These are phyloP conservation scores for Fusarium siculi DNA, from an alignment of 2,329 filamentous ascomycete species.

Conservation along the genomic window DNA sequence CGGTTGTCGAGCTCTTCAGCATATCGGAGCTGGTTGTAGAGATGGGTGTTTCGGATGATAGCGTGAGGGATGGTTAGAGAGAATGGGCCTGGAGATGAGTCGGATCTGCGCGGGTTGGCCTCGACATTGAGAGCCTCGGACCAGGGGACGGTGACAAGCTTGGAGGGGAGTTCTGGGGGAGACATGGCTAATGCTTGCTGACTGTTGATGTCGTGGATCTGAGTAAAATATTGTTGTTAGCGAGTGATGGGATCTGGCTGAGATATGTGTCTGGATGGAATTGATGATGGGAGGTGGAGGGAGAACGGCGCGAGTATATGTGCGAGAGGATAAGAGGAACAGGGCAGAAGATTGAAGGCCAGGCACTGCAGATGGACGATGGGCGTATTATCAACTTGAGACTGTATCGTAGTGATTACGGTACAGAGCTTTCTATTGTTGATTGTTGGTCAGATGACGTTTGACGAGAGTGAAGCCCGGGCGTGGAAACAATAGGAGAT, in stretches of 20 bases:
- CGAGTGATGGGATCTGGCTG: background rate
- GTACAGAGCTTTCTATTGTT: background rate
- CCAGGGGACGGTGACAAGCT: constrained; percentile 30
- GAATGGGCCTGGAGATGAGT: constrained; percentile 7
- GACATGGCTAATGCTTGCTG: constrained; percentile 2
- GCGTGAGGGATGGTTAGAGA: constrained; percentile 18
- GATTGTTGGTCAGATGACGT: background rate
- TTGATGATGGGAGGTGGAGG: background rate
- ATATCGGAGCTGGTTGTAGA: constrained; percentile 8
- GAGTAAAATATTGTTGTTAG: background rate
- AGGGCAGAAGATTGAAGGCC: too few relatives aligned
- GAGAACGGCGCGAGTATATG: background rate
- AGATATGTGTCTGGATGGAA: background rate
- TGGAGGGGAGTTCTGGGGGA: constrained; percentile 11
- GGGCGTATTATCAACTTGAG: background rate
- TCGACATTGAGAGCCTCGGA: background rate
- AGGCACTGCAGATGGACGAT: background rate
- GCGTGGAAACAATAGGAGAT: background rate
- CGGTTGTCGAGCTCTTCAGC: constrained; percentile 6
- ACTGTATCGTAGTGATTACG: background rate
- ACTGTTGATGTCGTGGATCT: background rate
- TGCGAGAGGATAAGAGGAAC: background rate
- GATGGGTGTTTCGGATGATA: constrained; percentile 12
- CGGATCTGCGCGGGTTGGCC: background rate
- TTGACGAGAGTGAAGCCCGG: background rate